Conservation (phyloP, 352 stramenopile species). For the Pythium scleroteichum region DNA sequence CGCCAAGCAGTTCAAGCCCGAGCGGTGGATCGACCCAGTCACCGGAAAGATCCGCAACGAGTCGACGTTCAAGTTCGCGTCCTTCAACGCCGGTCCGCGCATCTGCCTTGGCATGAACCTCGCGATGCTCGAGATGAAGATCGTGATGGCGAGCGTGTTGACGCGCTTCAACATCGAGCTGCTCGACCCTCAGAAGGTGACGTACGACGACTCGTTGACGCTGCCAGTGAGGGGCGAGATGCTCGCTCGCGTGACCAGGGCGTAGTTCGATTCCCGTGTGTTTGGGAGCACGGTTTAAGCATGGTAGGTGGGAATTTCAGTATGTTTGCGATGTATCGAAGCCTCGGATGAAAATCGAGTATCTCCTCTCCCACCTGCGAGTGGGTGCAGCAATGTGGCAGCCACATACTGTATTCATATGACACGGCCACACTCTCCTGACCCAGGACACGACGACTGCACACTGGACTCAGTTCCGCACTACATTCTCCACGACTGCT, state of each 20-base stretch:
- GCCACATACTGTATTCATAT: no score
- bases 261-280: no score
- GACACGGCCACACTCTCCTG: no score
- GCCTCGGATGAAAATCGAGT: no score
- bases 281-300: no score
- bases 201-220: conserved; percentile 25
- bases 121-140: conserved; percentile 41
- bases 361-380: no score
- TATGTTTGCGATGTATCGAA: no score
- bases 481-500: no score
- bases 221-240: background rate
- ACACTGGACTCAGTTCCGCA: no score
- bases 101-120: conserved; percentile 39
- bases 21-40: conserved; percentile 40
- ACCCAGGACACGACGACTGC: no score
- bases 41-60: background rate
- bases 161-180: conserved; percentile 34
- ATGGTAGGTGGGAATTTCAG: no score
- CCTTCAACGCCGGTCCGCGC: conserved; percentile 14
- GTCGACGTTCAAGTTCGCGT: conserved; percentile 8
- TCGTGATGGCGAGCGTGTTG: conserved; percentile 37
- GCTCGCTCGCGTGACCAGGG: background rate
- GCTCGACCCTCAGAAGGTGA: conserved; percentile 15
- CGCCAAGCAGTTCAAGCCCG: conserved; percentile 17
- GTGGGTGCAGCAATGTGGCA: no score